A percentile compares a stretch with the other conserved stretches of the same genome.
Conservation (phyloP, 192 early-diverging fungal genomes). For the Backusella australiensis region DNA sequence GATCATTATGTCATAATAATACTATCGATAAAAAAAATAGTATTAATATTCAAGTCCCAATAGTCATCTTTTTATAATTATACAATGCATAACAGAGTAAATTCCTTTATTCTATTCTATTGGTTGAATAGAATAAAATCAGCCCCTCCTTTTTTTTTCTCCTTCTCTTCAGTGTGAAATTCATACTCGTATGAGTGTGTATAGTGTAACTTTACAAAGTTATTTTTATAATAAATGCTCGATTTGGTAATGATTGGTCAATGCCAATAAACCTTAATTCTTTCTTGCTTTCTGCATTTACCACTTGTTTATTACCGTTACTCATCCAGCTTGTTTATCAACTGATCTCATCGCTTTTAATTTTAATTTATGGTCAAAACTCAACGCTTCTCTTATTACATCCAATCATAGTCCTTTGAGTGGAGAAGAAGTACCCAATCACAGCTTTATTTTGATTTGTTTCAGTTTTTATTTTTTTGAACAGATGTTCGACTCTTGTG, state of each 20-base stretch:
- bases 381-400: neutral
- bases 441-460: neutral
- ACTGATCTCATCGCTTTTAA: neutral
- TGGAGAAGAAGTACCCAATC: neutral
- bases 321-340: too few species aligned
- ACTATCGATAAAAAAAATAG: neutral
- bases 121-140: neutral
- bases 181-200: neutral
- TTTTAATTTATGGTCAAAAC: neutral
- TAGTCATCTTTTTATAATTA: too few species aligned
- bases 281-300: neutral
- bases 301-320: too few species aligned
- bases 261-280: neutral
- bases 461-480: neutral
- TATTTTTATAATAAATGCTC: neutral
- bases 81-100: too few species aligned
- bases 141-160: neutral
- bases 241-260: constrained; percentile 1
- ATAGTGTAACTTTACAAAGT: neutral
- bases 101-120: neutral
- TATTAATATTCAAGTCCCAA: too few species aligned
- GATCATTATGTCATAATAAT: neutral
- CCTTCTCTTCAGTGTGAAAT: neutral
- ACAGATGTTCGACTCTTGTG: too few species aligned
- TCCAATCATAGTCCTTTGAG: neutral